Base-by-base conservation (phyloP, 2,329 filamentous ascomycete species). In the Penicillium glabrum region DNA sequence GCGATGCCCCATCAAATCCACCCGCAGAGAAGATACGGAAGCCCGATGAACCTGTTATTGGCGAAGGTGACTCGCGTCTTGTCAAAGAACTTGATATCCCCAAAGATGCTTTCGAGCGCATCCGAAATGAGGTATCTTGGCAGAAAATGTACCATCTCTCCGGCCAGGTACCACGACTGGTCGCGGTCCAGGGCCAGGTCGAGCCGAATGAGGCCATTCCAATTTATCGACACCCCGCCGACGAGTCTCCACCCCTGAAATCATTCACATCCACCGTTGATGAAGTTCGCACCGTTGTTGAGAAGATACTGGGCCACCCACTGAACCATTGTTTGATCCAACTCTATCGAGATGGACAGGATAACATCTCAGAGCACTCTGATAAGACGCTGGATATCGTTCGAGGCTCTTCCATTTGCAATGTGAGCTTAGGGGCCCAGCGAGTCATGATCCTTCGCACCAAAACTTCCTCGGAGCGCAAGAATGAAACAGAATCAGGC, bases 381-480 rank as follows among this genome's bases (percentile, higher is more conserved):
- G 95, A 99, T 72, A 99, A 99, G 77, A 96, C 93, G 0, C 80
- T 99, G 24, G 95, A 99, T 71, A 95, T 99, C 55, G 87, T 86
- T 13, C 85, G 83, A 26, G 86, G 82, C 5, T 95, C 90, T 24
- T 93, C 83, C 58, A 96, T 99, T 63, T 91, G 93, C 62, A 99
- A 98, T 69, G 86, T 96, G 49, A 96, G 91, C 63, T 83, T 98
- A n/a, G 95, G 95, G 1, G 93, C 93, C 0, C 88, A 96, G 75
- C 83, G 95, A 52, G 93, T 87, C 2, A 97, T 98, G 93, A 83
- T 90, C 0, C 84, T 99, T 35, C 86, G 95, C 51, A 93, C 89
- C 11, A 89, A 89, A 60, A 71, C 69, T 41, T 76, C 78, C 29
- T 81, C 65, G 5, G 64, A 67, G 24, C 29, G 55, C 8, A 58